phyloP scores from a whole-genome alignment of 371 early-diverging fungal species.

The Antonospora locustae region DNA sequence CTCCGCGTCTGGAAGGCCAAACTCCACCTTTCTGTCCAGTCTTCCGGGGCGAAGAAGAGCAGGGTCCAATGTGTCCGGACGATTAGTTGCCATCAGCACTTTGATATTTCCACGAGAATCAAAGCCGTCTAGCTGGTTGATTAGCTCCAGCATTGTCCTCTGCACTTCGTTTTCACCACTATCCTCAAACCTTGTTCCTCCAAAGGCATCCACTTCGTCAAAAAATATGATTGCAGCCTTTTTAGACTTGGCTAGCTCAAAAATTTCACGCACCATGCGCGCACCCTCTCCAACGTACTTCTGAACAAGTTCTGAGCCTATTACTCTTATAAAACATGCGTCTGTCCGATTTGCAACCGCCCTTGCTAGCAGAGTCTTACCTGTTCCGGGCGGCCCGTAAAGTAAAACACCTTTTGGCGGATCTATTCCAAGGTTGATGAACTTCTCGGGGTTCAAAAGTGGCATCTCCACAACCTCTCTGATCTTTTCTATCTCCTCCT shows the following conservation, averaged over 20 bases:
- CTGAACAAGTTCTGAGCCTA: conserved; percentile 97
- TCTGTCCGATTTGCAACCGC: conserved; percentile 98
- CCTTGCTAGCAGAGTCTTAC: conserved; percentile 96
- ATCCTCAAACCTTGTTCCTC: conserved; percentile 84
- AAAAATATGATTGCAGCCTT: conserved; percentile 99
- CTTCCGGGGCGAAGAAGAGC: conserved; percentile 95
- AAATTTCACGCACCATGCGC: conserved; percentile 95
- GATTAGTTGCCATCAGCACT: conserved; percentile 91
- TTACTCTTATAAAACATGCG: conserved; percentile 96
- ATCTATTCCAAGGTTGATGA: conserved; percentile 78
- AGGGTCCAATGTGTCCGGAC: conserved; percentile 97
- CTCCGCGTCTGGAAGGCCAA: conserved; percentile 71
- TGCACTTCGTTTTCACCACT: conserved; percentile 97
- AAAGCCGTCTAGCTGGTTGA: conserved; percentile 98
- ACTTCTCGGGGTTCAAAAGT: conserved; percentile 70
- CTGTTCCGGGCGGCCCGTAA: conserved; percentile 96
- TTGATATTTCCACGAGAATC: conserved; percentile 98
- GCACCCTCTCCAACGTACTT: conserved; percentile 98
- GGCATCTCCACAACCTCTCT: conserved; percentile 98
- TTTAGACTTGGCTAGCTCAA: conserved; percentile 93
- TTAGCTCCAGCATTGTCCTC: conserved; percentile 96
- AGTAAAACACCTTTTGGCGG: conserved; percentile 93
- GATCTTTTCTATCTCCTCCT: conserved; percentile 97
- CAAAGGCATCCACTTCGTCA: conserved; percentile 99
- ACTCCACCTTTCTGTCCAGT: conserved; percentile 96